Evolutionary conservation across 1,284 basidiomycete species (phyloP), one percentile per base, ranked within the genome.

Genomic region (Ustilago cynodontis): DNA sequence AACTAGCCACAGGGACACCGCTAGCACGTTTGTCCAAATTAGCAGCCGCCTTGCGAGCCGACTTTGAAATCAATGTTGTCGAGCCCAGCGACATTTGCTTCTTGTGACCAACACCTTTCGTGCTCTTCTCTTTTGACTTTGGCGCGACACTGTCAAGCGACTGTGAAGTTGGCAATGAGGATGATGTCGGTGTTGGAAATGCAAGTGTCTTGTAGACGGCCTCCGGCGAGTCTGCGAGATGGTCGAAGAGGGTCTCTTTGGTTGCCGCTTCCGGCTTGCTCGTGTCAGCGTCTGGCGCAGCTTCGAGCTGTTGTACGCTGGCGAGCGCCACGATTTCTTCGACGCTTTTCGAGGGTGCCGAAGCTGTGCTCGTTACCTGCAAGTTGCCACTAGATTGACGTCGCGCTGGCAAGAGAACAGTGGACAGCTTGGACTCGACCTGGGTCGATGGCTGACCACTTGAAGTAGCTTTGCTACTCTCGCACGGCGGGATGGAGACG

Each of bases 221-320:
- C 52, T 65, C 69, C n/a, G 69, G 69, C 2, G 69, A 66, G 35
- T 71, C 63, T 28, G 69, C 69, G n/a, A 71, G 69, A 31, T 51
- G 69, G 9, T 61, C 59, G 14, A 65, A 71, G 22, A 71, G 55
- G 10, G 69, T 37, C 6, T 55, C 62, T 26, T 51, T 57, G 0
- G 51, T 13, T 13, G 41, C 18, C 3, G 22, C 33, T 16, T 20
- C n/a, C n/a, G n/a, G 35, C 24, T 59, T 59, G 14, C 58, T 54
- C 14, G 16, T 20, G 10, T 56, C 53, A 6, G 29, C 26, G 2
- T 9, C 20, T 8, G 9, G 24, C 22, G 18, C 47, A 24, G 14
- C 47, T n/a, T 49, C 47, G 7, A 49, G 13, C 18, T 28, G 47
- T 13, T 6, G 24, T 26, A 13, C 47, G 5, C 47, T 26, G 6